A percentile compares a stretch with the other conserved stretches of the same genome.
phyloP scores from a whole-genome alignment of 768 basidiomycete species.

The Russula griseocarnosa region DNA sequence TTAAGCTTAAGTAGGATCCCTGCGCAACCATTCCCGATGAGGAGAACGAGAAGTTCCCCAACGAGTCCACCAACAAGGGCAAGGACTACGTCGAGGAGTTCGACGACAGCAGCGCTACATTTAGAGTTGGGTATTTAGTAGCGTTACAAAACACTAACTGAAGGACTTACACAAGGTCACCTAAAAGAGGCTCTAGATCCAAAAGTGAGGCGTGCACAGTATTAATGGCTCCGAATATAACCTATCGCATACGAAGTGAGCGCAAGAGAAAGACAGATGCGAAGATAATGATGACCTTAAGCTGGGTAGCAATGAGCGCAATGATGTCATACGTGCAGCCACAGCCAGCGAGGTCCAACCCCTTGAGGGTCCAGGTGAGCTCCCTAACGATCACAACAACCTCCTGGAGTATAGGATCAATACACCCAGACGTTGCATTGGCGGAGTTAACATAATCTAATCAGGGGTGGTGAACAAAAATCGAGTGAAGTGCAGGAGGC shows the following conservation, averaged over 20 bases:
- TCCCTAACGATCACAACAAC: background rate
- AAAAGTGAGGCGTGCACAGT: background rate
- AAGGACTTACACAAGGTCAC: slow-evolving; percentile 10
- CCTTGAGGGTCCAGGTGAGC: background rate
- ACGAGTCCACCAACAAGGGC: slow-evolving; percentile 9
- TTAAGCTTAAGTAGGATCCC: slow-evolving; percentile 3
- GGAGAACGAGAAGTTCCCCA: slow-evolving; percentile 8
- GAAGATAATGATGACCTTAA: background rate
- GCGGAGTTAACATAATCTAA: background rate
- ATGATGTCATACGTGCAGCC: slow-evolving; percentile 11
- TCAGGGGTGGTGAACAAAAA: background rate
- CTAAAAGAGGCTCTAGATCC: background rate
- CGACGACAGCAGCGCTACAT: background rate
- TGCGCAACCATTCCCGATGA: slow-evolving; percentile 18
- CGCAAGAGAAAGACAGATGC: background rate
- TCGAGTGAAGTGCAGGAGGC: background rate
- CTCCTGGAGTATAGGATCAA: background rate
- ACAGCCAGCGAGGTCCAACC: background rate
- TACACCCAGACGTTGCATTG: slow-evolving; percentile 1
- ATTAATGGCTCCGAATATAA: slow-evolving; percentile 3
- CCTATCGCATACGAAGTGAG: slow-evolving; percentile 2
- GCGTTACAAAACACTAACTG: background rate
- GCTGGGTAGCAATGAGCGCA: background rate
- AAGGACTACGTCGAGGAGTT: slow-evolving; percentile 15
- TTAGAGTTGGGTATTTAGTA: background rate